These are phyloP conservation scores for Panicum virgatum DNA, from an alignment of 202 grass and related monocot genomes.

Conservation along the genomic window DNA sequence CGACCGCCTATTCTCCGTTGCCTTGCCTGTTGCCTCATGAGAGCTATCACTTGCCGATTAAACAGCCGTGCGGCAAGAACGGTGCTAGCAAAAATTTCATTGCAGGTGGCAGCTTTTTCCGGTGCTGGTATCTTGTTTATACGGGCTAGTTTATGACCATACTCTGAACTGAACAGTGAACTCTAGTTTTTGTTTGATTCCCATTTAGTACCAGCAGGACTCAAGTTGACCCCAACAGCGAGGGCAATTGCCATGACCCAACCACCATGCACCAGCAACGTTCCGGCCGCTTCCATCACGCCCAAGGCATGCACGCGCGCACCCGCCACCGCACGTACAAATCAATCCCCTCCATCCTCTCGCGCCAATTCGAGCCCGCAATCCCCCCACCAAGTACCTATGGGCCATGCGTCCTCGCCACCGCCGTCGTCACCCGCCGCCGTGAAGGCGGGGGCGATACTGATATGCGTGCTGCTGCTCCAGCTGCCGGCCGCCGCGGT, in stretches of 20 bases:
- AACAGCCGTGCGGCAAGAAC: background rate
- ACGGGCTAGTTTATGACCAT: too few species aligned
- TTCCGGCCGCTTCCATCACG: constrained; percentile 22
- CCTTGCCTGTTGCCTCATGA: too few species aligned
- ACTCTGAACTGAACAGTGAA: too few species aligned
- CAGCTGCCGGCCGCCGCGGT: background rate
- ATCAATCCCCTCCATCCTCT: background rate
- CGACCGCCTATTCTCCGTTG: too few species aligned
- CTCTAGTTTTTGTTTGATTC: too few species aligned
- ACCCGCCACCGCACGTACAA: constrained; percentile 14
- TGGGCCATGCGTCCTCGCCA: background rate
- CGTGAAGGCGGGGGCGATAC: background rate
- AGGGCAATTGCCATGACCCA: constrained; percentile 33
- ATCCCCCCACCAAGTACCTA: background rate
- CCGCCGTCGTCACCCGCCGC: background rate
- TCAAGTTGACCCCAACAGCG: too few species aligned
- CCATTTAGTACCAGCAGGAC: too few species aligned
- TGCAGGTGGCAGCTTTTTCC: background rate
- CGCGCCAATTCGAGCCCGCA: background rate
- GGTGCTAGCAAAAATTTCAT: background rate
- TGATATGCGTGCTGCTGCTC: constrained; percentile 17
- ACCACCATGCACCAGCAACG: constrained; percentile 42
- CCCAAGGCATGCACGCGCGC: background rate
- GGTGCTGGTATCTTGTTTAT: too few species aligned
- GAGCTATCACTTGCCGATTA: too few species aligned